Evolutionary conservation across 805 yeast genomes (phyloP), one percentile per base, ranked within the genome.

Genomic region (Spathaspora passalidarum): DNA sequence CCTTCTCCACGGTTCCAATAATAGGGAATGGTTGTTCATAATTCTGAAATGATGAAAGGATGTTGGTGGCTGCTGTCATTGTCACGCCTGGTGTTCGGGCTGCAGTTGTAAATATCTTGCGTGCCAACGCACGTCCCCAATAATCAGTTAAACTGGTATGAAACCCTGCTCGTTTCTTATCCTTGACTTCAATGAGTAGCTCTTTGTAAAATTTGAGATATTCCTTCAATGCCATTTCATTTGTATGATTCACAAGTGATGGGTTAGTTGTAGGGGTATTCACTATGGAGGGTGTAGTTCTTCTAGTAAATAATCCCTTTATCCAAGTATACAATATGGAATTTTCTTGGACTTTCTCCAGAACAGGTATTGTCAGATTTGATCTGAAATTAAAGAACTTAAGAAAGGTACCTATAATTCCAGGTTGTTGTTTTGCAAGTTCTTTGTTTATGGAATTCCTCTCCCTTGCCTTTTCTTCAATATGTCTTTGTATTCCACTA

Each of bases 91-190:
- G 68, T 2, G 66, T 50, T 25, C 70, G 49, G 5, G 66, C 58
- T 9, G 57, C 43, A 19, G 56, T 55, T 0, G 76, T 72, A 42
- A 79, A 75, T 2, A 80, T 63, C 32, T 64, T 68, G 46, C 78
- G 66, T 2, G 80, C 66, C 29, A 83, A 63, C 0, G 86, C 87
- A 49, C 81, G 66, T 0, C 86, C 88, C 85, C 86, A 80, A 54
- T 82, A 82, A 55, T 83, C 88, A 0, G 87, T 82, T 36, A 83
- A 68, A 0, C 86, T 79, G 0, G 81, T 63, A 16, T 73, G 72
- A 53, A 76, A 80, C 0, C 87, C 87, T 2, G 72, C 66, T 13
- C 61, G 51, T 50, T 74, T 79, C 51, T 83, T 81, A 2, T 75
- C 59, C 32, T 78, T 63, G 0, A 81, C 82, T 48, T 78, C 82